Percentiles rank a stretch among this genome's conserved stretches.
Conservation (phyloP, 495 filamentous ascomycete genomes). For the Evernia prunastri region DNA sequence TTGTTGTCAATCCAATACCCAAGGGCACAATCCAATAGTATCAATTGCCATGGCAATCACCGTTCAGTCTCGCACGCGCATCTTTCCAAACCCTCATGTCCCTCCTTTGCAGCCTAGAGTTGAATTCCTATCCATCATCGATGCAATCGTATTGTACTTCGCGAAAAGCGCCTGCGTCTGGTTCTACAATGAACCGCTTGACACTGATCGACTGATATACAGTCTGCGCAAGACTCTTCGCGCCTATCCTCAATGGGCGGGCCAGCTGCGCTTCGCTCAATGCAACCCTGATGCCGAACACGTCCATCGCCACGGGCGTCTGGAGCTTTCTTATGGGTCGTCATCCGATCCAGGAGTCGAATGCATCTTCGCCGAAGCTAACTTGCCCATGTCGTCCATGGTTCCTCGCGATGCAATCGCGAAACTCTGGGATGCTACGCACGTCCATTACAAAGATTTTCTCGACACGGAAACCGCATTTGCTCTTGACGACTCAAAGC, state of each 20-base stretch:
- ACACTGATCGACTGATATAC: neutral
- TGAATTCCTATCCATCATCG: neutral
- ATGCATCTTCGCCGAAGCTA: neutral
- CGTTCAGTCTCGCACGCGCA: neutral
- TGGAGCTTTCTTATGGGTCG: neutral
- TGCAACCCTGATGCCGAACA: conserved; percentile 17
- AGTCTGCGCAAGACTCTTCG: conserved; percentile 27
- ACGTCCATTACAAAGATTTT: neutral
- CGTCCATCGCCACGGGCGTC: neutral
- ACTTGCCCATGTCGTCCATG: neutral
- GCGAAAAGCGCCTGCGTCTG: conserved; percentile 1
- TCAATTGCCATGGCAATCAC: neutral
- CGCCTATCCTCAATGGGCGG: conserved; percentile 34
- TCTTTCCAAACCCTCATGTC: neutral
- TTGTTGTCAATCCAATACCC: neutral
- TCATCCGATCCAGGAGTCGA: conserved; percentile 1
- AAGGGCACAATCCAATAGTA: neutral
- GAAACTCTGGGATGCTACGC: neutral
- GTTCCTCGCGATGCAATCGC: neutral
- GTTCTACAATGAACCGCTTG: neutral
- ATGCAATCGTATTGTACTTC: neutral
- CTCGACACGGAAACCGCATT: neutral
- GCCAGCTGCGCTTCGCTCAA: conserved; percentile 27
- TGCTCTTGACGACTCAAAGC: neutral
- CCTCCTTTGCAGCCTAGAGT: neutral